A percentile compares a stretch with the other conserved stretches of the same genome.
These are phyloP conservation scores for Hanseniaspora jakobsenii DNA, from an alignment of 805 yeast species.

Conservation along the genomic window DNA sequence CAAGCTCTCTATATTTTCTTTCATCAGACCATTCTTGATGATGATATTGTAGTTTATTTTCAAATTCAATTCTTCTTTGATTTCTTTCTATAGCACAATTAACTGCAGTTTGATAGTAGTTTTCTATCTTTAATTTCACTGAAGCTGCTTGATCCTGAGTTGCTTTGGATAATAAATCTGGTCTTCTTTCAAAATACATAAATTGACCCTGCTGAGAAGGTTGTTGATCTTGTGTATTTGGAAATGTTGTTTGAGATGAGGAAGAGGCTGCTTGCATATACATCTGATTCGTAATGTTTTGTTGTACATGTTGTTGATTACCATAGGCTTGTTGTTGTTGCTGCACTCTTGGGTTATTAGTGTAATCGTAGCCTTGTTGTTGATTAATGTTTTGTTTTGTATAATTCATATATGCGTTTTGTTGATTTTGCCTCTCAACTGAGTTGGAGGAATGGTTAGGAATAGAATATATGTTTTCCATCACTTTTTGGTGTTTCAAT, in stretches of 20 bases:
- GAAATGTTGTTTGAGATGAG: constrained; percentile 17
- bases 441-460: constrained; percentile 11
- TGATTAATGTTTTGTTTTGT: constrained; percentile 3
- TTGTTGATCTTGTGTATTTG: constrained; percentile 2
- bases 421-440: constrained; percentile 18
- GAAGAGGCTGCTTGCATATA: constrained; percentile 20
- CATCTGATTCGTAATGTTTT: too few relatives aligned
- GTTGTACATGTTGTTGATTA: too few relatives aligned
- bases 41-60: constrained; percentile 45
- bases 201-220: constrained; percentile 10
- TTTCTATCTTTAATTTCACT: constrained; percentile 68
- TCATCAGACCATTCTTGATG: constrained; percentile 71
- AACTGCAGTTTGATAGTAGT: constrained; percentile 73
- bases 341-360: constrained; percentile 19
- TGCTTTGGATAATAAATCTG: constrained; percentile 57
- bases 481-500: too few relatives aligned
- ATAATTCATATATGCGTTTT: constrained; percentile 16
- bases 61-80: constrained; percentile 79
- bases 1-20: constrained; percentile 68
- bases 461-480: constrained; percentile 13
- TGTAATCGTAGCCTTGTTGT: constrained; percentile 15
- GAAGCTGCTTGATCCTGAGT: constrained; percentile 79
- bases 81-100: constrained; percentile 90
- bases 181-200: constrained; percentile 70
- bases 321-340: constrained; percentile 24